These are phyloP conservation scores for Pseudogymnoascus sp. DNA, from an alignment of 2,329 filamentous ascomycete species.

Conservation along the genomic window DNA sequence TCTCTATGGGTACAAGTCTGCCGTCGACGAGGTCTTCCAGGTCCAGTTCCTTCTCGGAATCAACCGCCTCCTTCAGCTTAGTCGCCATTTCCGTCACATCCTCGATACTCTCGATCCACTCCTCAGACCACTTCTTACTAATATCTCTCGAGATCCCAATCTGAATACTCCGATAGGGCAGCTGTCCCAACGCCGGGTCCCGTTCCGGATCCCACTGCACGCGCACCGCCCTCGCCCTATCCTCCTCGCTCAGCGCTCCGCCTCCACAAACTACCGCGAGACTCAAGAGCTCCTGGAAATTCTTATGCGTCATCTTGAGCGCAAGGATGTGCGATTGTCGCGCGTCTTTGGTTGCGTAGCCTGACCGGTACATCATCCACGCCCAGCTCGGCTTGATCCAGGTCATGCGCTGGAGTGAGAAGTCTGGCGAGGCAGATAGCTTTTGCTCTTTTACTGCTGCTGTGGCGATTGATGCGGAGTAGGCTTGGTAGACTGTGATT, in stretches of 20 bases:
- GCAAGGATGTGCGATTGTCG: conserved; percentile 49
- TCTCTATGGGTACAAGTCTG: conserved; percentile 38
- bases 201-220: conserved; percentile 59
- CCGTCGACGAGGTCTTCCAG: conserved; percentile 30
- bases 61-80: conserved; percentile 35
- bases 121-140: conserved; percentile 37
- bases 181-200: conserved; percentile 34
- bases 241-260: conserved; percentile 18
- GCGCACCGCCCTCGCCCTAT: conserved; percentile 33
- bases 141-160: conserved; percentile 46
- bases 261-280: conserved; percentile 27
- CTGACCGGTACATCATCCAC: conserved; percentile 57
- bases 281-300: conserved; percentile 41
- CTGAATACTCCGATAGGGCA: conserved; percentile 50
- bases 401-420: conserved; percentile 49
- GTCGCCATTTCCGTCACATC: conserved; percentile 49
- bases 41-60: conserved; percentile 30
- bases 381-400: conserved; percentile 57
- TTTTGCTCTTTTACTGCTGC: conserved; percentile 43
- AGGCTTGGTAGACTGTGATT: conserved; percentile 56
- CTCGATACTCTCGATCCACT: conserved; percentile 46
- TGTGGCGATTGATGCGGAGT: conserved; percentile 42
- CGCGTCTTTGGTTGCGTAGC: conserved; percentile 49
- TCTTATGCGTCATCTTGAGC: conserved; percentile 42
- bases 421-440: conserved; percentile 44